Conservation (phyloP, 208 protist genomes). For the Crithidia sp. region DNA sequence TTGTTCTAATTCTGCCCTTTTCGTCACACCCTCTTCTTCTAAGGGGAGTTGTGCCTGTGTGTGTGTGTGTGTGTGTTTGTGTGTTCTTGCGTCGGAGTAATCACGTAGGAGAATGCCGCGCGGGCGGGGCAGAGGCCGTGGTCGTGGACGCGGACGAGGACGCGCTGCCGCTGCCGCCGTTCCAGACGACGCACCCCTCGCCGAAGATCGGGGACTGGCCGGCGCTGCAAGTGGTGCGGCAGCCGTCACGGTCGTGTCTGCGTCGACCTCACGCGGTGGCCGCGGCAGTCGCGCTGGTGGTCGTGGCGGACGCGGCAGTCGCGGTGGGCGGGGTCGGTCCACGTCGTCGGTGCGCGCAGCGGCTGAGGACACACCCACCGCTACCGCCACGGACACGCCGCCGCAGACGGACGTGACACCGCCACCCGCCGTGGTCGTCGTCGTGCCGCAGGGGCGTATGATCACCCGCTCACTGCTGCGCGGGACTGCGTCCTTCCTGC, state of each 20-base stretch:
- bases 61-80: background rate
- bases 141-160: slow-evolving; percentile 15
- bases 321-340: background rate
- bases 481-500: slow-evolving; percentile 27
- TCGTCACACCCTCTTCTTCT: too few species aligned
- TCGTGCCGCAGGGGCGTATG: slow-evolving; percentile 49
- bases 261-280: background rate
- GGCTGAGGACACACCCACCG: background rate
- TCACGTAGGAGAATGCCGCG: slow-evolving; percentile 19
- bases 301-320: background rate
- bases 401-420: background rate
- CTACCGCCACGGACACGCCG: too few species aligned
- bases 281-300: slow-evolving; percentile 14
- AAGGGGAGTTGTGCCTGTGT: background rate
- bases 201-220: too few species aligned
- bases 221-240: too few species aligned
- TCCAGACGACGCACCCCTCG: background rate
- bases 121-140: slow-evolving; percentile 31
- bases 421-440: slow-evolving; percentile 12
- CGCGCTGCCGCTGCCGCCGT: background rate
- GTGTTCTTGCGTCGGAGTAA: background rate
- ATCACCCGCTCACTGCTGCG: slow-evolving; percentile 74
- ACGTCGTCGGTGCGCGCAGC: background rate
- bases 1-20: too few species aligned
- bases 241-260: too few species aligned